Conservation (phyloP, 2,329 filamentous ascomycete genomes). For the Lasiodiplodia theobromae region DNA sequence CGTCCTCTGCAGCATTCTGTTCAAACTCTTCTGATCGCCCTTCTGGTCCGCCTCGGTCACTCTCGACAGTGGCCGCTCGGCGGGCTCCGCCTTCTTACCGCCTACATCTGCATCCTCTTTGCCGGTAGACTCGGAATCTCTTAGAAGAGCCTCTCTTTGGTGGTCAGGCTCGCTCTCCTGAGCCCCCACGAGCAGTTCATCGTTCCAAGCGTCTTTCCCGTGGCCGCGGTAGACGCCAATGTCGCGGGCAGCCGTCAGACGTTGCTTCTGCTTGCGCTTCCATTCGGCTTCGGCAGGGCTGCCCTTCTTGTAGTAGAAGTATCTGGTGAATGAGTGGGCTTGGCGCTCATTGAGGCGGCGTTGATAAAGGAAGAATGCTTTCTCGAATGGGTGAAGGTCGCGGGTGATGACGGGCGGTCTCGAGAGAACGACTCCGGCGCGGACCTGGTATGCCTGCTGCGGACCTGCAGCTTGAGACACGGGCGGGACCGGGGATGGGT, state of each 20-base stretch:
- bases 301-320: conserved; percentile 94
- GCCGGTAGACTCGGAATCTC: conserved; percentile 83
- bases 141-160: conserved; percentile 72
- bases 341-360: conserved; percentile 94
- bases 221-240: conserved; percentile 84
- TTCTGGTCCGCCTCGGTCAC: conserved; percentile 79
- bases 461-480: conserved; percentile 48
- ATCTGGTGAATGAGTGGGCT: conserved; percentile 82
- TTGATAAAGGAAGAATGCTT: conserved; percentile 95
- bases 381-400: conserved; percentile 84
- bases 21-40: conserved; percentile 78
- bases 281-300: conserved; percentile 86
- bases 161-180: conserved; percentile 68
- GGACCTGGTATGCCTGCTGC: conserved; percentile 52
- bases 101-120: conserved; percentile 50
- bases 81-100: conserved; percentile 63
- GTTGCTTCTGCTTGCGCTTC: conserved; percentile 82
- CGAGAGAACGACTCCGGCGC: conserved; percentile 80
- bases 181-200: conserved; percentile 83
- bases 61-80: conserved; percentile 74
- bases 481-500: conserved; percentile 38
- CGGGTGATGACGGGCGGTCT: conserved; percentile 88
- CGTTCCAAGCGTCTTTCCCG: conserved; percentile 81
- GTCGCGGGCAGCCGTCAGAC: conserved; percentile 80
- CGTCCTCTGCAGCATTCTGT: conserved; percentile 79